Evolutionary conservation across 2,329 filamentous ascomycete species (phyloP), one percentile per base, ranked within the genome.

Genomic region (Diaporthe destruens): DNA sequence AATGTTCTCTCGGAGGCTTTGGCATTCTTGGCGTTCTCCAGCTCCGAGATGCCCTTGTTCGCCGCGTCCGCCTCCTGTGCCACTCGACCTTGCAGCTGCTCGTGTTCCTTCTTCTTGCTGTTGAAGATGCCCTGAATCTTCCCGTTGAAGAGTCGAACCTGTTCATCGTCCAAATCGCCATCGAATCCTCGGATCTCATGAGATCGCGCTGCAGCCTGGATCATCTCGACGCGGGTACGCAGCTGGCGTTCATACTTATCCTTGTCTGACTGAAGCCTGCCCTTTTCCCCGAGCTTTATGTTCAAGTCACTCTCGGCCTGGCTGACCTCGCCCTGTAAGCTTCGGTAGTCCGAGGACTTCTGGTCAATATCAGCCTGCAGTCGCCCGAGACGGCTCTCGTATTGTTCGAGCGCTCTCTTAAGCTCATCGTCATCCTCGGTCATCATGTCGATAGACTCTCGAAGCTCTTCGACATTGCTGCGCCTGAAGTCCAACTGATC

Each of bases 181-280:
- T 98, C 94, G 78, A 93, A 98, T 0, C 95, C 95, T 44, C 94
- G 92, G 75, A 99, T 93, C 72, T 90, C 91, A 81, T 98, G 93
- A 34, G 87, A 87, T 57, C 90, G 87, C 20, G 96, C 94, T 49
- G 94, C 91, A 72, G 95, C 91, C 75, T 91, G 94, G 71, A 98
- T 90, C 80, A 97, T 88, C 12, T 88, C 87, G 77, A 92, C 87
- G 51, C 96, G 92, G 56, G 89, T 85, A 76, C 90, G 86, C 4
- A 98, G 80, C 76, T 98, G 93, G 5, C 92, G 90, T 79, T 98
- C 94, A 79, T 96, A 94, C 77, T 93, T 94, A 74, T 94, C 92
- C 83, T 96, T 95, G 79, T 98, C 92, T 2, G 95, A 96, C 81
- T 96, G 90, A 76, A 92, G 91, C 76, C 92, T 94, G 55, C 96